A percentile compares a stretch with the other conserved stretches of the same genome.
These are phyloP conservation scores for Hymenoscyphus fraxineus DNA, from an alignment of 2,329 filamentous ascomycete species.

Conservation along the genomic window DNA sequence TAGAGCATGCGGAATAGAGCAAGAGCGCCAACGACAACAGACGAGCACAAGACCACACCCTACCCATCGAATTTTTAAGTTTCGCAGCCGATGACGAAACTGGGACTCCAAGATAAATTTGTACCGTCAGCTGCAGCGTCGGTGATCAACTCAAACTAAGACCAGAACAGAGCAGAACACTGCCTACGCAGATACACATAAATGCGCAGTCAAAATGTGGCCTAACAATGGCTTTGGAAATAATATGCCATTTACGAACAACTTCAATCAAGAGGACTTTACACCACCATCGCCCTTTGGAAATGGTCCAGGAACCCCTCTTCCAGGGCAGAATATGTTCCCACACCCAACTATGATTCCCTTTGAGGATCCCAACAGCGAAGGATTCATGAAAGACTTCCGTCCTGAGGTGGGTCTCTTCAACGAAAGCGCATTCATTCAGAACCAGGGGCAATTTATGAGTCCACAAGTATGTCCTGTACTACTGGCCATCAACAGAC, in stretches of 20 bases:
- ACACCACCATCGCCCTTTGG: conserved; percentile 15
- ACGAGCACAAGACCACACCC: neutral
- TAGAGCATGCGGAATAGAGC: neutral
- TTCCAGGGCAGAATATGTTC: conserved; percentile 22
- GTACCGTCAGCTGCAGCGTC: neutral
- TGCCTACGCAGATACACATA: neutral
- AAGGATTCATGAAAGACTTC: conserved; percentile 20
- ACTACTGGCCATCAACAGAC: neutral
- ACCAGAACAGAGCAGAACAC: neutral
- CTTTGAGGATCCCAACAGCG: conserved; percentile 20
- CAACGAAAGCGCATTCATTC: conserved; percentile 24
- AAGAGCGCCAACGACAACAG: neutral
- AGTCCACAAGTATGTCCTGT: conserved; percentile 26
- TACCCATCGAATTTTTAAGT: neutral
- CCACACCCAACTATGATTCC: conserved; percentile 19
- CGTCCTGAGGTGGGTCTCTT: conserved; percentile 24
- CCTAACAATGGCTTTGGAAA: conserved; percentile 28
- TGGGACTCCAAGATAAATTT: neutral
- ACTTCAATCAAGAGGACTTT: conserved; percentile 29
- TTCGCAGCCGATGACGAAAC: neutral
- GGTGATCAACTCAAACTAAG: neutral
- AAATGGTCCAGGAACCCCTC: conserved; percentile 6
- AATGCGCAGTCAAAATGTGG: conserved; percentile 26
- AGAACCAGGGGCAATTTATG: conserved; percentile 24
- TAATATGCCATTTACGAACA: conserved; percentile 25